phyloP scores from a whole-genome alignment of 2,329 filamentous ascomycete species.

The Pleoardoris graminearum region DNA sequence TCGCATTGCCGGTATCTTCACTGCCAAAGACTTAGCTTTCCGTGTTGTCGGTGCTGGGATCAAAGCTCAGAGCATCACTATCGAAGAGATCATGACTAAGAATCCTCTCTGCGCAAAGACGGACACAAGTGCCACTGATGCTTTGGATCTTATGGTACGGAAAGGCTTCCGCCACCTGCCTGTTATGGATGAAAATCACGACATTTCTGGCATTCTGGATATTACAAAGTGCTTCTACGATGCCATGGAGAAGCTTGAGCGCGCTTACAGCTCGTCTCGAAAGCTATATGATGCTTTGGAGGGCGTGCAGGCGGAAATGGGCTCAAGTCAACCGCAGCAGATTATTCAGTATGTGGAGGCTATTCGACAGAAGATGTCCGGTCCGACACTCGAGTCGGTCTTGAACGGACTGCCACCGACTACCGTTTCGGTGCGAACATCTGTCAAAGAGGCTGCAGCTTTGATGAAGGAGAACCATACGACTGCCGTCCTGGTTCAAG shows the following conservation, averaged over 20 bases:
- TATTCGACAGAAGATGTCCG: slow-evolving; percentile 93
- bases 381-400: slow-evolving; percentile 92
- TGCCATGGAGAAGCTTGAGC: slow-evolving; percentile 98
- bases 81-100: slow-evolving; percentile 99
- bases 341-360: slow-evolving; percentile 99
- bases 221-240: slow-evolving; percentile 99
- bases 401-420: slow-evolving; percentile 89
- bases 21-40: slow-evolving; percentile 97
- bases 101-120: slow-evolving; percentile 97
- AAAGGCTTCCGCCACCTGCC: slow-evolving; percentile 97
- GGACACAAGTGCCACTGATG: slow-evolving; percentile 96
- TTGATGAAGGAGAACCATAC: slow-evolving; percentile 99
- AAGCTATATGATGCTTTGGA: slow-evolving; percentile 97
- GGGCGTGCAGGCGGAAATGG: slow-evolving; percentile 95
- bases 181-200: slow-evolving; percentile 99
- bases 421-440: slow-evolving; percentile 93
- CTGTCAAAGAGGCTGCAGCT: slow-evolving; percentile 91
- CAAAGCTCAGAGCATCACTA: slow-evolving; percentile 87
- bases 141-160: slow-evolving; percentile 94
- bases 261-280: slow-evolving; percentile 95
- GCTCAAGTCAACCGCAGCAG: slow-evolving; percentile 93
- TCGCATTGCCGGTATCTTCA: slow-evolving; percentile 97
- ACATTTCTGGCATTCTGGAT: slow-evolving; percentile 96
- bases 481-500: slow-evolving; percentile 92
- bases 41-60: slow-evolving; percentile 89